Percentiles rank a stretch among this genome's conserved stretches.
Conservation (phyloP, 257 asterid genomes). For the Primulina huaijiensis region DNA sequence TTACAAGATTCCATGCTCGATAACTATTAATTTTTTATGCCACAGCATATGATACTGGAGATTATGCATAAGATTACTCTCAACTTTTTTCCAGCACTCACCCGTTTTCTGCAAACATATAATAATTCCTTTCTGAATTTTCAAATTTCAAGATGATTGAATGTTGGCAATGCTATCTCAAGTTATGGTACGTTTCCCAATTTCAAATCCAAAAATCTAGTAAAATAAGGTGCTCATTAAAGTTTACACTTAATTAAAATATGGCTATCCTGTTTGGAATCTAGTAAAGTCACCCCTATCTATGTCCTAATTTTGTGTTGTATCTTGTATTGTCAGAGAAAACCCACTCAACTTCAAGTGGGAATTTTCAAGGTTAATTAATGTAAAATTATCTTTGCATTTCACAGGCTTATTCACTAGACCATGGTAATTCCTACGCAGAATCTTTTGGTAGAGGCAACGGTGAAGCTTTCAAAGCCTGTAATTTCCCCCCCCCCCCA, state of each 20-base stretch:
- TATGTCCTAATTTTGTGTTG: not conserved
- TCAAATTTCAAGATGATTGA: not conserved
- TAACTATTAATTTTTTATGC: not conserved
- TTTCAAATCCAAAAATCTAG: not conserved
- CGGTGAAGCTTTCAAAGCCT: slow-evolving; percentile 32
- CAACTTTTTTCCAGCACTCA: not conserved
- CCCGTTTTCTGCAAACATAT: not conserved
- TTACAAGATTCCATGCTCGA: not conserved
- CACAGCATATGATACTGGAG: not conserved
- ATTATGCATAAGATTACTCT: not conserved
- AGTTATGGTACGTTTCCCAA: not conserved
- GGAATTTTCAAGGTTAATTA: slow-evolving; percentile 21
- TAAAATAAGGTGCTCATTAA: not conserved
- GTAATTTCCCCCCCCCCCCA: not conserved
- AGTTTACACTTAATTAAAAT: too few species aligned
- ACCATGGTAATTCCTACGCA: slow-evolving; percentile 11
- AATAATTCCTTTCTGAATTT: too few species aligned
- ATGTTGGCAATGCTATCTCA: not conserved
- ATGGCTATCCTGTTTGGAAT: not conserved
- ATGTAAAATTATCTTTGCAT: slow-evolving; percentile 19
- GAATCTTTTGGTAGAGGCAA: slow-evolving; percentile 24
- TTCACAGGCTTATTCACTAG: slow-evolving; percentile 8
- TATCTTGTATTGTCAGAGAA: not conserved
- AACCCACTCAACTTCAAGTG: slow-evolving; percentile 25
- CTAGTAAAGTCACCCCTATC: not conserved